A percentile compares a stretch with the other conserved stretches of the same genome.
phyloP scores from a whole-genome alignment of 2,329 filamentous ascomycete species.

The Verticillium zaregamsianum region DNA sequence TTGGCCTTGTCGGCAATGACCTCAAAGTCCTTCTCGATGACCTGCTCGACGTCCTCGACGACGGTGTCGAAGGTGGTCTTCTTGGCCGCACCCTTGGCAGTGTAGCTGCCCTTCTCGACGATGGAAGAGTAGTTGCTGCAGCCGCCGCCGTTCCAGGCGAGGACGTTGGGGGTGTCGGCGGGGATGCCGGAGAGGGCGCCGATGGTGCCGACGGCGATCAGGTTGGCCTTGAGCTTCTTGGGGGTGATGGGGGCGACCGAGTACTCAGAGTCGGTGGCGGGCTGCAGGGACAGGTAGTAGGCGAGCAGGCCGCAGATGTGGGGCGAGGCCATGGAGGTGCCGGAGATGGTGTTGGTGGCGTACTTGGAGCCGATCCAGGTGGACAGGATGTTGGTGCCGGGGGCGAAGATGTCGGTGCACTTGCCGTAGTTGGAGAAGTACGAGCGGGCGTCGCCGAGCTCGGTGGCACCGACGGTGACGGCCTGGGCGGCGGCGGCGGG shows the following conservation, averaged over 20 bases:
- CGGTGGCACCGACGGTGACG: constrained; percentile 93
- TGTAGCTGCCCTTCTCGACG: constrained; percentile 68
- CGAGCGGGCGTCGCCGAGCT: constrained; percentile 88
- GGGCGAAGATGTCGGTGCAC: constrained; percentile 99
- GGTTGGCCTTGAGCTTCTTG: constrained; percentile 85
- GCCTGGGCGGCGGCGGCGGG: constrained; percentile 88
- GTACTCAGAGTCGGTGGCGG: constrained; percentile 83
- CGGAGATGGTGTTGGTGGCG: constrained; percentile 97
- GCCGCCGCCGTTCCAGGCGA: constrained; percentile 98
- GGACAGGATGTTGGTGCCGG: constrained; percentile 92
- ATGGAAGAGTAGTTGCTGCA: constrained; percentile 87
- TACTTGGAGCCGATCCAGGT: constrained; percentile 98
- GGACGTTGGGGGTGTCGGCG: constrained; percentile 82
- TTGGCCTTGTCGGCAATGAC: constrained; percentile 51
- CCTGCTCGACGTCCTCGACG: constrained; percentile 58
- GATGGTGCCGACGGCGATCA: constrained; percentile 79
- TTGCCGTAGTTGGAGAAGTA: constrained; percentile 99
- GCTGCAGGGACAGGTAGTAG: constrained; percentile 97
- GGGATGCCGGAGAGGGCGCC: constrained; percentile 79
- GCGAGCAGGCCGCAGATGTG: constrained; percentile 95
- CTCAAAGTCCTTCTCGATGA: constrained; percentile 58
- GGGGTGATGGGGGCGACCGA: constrained; percentile 86
- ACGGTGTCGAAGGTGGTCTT: constrained; percentile 26
- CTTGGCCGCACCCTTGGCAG: constrained; percentile 45
- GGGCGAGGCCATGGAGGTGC: constrained; percentile 98